Base-by-base conservation (phyloP, 192 early-diverging fungal species). In the Ramicandelaber brevisporus region DNA sequence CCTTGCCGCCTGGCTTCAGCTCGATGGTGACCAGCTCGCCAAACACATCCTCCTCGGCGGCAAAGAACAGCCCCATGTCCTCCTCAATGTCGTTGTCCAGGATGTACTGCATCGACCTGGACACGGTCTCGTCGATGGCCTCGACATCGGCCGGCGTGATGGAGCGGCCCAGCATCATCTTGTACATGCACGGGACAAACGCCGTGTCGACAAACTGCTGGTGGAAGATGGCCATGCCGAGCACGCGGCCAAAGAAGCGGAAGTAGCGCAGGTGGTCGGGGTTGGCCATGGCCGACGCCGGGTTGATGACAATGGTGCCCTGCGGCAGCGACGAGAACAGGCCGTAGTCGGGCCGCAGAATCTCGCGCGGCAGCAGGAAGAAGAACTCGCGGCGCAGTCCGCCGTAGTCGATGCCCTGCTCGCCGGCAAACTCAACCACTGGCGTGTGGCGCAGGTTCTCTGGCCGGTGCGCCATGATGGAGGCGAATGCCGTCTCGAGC, bases 41-140 rank as follows among this genome's bases (percentile, higher is more conserved):
- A 11, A 42, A 36, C 2, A 25, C 17, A 13, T 42, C 33, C 11
- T 29, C 40, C 11, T 42, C 40, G 10, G 27, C 12, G 11, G 33
- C 11, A 16, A 42, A 36, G 21, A 21, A 23, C 15, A 34, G n/a
- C 1, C 31, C 40, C 14, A 33, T 9, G 10, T 30, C 26, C 11
- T 36, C 40, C 1, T 32, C 36, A 16, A 42, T 33, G 23, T 42
- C 40, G 19, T 36, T 36, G 10, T 36, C 34, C 33, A 42, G 34
- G 22, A 42, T 17, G 33, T 33, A 42, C 12, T 22, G 27, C 10
- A 42, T 16, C 8, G 20, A 30, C 2, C 22, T 20, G 35, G 27
- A 42, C 17, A 27, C 26, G 11, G 14, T 23, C 15, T 32, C 27
- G 19, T 42, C 40, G 5, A 36, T 17, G 21, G 19, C 21, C 19